Evolutionary conservation across 139 green algal genomes (phyloP).

Genomic region (Tetraselmis striata): DNA sequence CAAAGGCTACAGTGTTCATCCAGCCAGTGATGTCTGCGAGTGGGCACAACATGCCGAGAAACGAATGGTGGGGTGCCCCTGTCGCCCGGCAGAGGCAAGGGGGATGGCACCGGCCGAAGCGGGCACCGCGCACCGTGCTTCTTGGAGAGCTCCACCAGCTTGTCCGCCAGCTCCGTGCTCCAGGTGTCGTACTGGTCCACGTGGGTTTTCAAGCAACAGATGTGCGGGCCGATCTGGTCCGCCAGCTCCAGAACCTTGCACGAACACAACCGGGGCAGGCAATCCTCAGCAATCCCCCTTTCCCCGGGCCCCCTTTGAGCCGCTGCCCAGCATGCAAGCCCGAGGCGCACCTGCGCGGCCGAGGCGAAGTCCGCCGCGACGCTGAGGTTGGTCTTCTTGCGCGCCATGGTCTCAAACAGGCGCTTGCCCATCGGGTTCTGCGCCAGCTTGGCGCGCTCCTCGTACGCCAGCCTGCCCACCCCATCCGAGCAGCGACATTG

Average conservation of each 20-base stretch:
- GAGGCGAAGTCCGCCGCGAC: slow-evolving; percentile 92
- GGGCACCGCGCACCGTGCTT: slow-evolving; percentile 78
- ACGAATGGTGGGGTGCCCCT: too few species aligned
- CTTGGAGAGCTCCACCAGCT: slow-evolving; percentile 62
- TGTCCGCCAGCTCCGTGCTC: slow-evolving; percentile 26
- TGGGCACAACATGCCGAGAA: too few species aligned
- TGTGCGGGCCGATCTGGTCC: slow-evolving; percentile 84
- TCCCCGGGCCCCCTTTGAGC: too few species aligned
- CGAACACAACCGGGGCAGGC: too few species aligned
- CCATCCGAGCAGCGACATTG: too few species aligned
- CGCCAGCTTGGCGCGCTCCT: slow-evolving; percentile 57
- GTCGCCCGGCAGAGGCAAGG: too few species aligned
- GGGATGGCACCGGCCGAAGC: too few species aligned
- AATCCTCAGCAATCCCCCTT: too few species aligned
- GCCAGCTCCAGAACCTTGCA: slow-evolving; percentile 90
- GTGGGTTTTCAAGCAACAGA: slow-evolving; percentile 98
- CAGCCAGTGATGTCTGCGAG: too few species aligned
- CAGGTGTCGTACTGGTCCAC: slow-evolving; percentile 87
- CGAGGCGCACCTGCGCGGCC: slow-evolving; percentile 79
- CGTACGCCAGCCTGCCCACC: slow-evolving; percentile 67
- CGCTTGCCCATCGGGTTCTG: slow-evolving; percentile 58
- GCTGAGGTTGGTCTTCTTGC: slow-evolving; percentile 93
- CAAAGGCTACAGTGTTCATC: too few species aligned
- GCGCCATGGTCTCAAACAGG: slow-evolving; percentile 85
- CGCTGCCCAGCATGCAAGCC: slow-evolving; percentile 35